Evolutionary conservation across 306 rosid species (phyloP).

Genomic region (Trifolium subterraneum): DNA sequence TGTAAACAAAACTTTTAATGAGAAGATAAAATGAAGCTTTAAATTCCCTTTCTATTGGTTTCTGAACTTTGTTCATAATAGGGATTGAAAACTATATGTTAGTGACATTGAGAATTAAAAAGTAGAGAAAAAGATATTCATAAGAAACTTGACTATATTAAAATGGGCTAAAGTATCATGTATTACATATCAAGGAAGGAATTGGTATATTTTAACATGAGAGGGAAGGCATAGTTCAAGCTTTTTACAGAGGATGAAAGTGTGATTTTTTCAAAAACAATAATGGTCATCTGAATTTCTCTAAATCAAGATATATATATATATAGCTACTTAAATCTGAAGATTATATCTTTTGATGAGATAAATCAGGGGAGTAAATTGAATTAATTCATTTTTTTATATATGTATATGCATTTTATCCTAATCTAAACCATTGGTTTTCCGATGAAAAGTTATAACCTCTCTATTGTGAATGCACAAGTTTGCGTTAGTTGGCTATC

Average conservation of each 20-base stretch:
- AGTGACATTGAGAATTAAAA: background rate
- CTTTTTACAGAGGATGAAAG: background rate
- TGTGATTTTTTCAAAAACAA: background rate
- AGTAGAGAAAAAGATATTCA: background rate
- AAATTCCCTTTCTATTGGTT: background rate
- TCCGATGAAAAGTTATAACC: background rate
- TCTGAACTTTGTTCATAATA: background rate
- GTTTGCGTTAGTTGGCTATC: constrained; percentile 5
- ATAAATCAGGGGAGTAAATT: background rate
- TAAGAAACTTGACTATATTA: background rate
- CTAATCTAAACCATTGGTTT: background rate
- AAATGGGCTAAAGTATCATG: background rate
- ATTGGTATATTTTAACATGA: background rate
- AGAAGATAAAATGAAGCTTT: constrained; percentile 2
- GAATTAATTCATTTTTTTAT: background rate
- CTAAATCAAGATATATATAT: background rate
- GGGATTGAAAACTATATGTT: background rate
- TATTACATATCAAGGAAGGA: background rate
- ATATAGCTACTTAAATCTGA: constrained; percentile 2
- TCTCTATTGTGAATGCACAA: background rate
- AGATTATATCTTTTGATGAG: constrained; percentile 1
- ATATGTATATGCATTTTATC: background rate
- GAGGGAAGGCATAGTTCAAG: background rate
- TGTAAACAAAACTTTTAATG: background rate
- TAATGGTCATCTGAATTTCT: background rate